Evolutionary conservation across 2,329 filamentous ascomycete genomes (phyloP), one percentile per base, ranked within the genome.

Genomic region (Aspergillus fijiensis): DNA sequence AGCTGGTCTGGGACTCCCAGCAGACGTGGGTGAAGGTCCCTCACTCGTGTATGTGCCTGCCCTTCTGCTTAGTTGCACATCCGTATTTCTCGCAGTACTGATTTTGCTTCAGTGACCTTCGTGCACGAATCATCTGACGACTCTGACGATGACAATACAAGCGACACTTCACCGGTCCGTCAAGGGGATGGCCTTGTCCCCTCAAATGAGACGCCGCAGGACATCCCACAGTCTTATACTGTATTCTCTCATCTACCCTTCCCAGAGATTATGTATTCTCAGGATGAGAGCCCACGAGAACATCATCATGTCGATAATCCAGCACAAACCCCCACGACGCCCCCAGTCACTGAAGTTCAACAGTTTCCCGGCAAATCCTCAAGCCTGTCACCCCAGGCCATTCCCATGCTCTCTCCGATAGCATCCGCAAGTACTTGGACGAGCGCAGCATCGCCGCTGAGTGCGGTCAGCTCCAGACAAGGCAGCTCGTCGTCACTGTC

Each of bases 21-120:
- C 73, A 74, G 58, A 64, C 67, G 2, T 74, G 73, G 72, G 70
- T 74, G n/a, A 63, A 69, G n/a, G 62, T 70, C 10, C 67, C 69
- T 33, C 62, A 58, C 5, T 67, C 68, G 5, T 63, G 72, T 74
- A 68, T 39, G 66, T 49, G 14, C 21, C 9, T 10, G 1, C 5
- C 1, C 7, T 19, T 1, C 9, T 55, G 3, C 27, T 29, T 31
- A 27, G 19, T 39, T 49, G 27, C 14, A 35, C 14, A 35, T 16
- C 11, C 3, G 10, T 14, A 10, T 14, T 45, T 42, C 16, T 47
- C 16, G 31, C 23, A 27, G 56, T 63, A 47, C 53, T 50, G 19
- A 35, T 45, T 4, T 11, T 29, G 4, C 19, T 3, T 12, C 11
- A 73, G 71, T 72, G 55, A 69, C 66, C 14, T 72, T 73, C 49